Evolutionary conservation across 2,329 filamentous ascomycete species (phyloP).

Genomic region (Trichoderma koningiopsis): DNA sequence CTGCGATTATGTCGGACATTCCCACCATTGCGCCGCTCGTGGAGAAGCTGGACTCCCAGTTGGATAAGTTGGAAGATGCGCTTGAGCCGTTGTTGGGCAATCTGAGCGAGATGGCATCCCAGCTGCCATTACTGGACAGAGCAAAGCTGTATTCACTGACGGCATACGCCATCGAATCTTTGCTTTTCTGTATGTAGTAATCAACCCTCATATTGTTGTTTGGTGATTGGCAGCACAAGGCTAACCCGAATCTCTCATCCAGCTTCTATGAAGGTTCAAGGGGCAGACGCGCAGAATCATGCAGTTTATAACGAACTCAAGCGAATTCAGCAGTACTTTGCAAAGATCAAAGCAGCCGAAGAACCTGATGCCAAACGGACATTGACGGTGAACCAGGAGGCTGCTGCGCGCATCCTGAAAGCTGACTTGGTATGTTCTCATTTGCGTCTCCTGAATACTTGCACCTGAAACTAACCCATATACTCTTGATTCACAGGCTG

Average conservation of each 20-base stretch:
- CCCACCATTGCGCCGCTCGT: conserved; percentile 67
- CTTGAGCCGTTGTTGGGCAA: conserved; percentile 72
- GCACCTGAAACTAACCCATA: conserved; percentile 11
- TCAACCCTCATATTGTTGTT: not conserved
- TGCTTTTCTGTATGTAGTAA: conserved; percentile 72
- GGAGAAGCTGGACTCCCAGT: conserved; percentile 72
- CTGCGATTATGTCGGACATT: conserved; percentile 41
- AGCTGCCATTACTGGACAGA: conserved; percentile 89
- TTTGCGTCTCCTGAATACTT: not conserved
- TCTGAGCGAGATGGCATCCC: conserved; percentile 69
- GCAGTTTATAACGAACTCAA: conserved; percentile 83
- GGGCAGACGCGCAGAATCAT: conserved; percentile 79
- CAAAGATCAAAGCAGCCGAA: conserved; percentile 82
- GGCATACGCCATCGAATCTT: conserved; percentile 86
- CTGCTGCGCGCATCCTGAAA: conserved; percentile 79
- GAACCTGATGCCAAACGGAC: conserved; percentile 57
- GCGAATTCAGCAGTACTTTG: conserved; percentile 87
- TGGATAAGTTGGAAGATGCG: conserved; percentile 75
- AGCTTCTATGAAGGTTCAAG: conserved; percentile 77
- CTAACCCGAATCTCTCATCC: conserved; percentile 12
- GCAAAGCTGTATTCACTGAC: conserved; percentile 89
- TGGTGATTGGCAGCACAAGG: not conserved
- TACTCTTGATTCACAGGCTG: conserved; percentile 40
- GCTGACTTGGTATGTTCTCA: conserved; percentile 66
- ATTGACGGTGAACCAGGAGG: conserved; percentile 68